Conservation (phyloP, 768 basidiomycete species). For the Collybiopsis confluens region DNA sequence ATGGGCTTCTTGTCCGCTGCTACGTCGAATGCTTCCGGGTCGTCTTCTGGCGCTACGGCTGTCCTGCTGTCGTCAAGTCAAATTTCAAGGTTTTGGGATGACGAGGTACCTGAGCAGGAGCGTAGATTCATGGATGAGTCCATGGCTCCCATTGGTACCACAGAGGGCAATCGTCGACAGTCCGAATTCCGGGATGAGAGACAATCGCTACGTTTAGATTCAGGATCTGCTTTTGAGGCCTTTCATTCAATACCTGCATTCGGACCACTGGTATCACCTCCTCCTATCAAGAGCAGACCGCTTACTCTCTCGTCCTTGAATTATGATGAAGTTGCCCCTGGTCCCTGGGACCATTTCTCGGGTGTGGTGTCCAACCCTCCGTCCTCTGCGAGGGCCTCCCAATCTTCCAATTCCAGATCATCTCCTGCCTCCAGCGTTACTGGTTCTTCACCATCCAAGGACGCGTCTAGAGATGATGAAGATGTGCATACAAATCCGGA, state of each 20-base stretch:
- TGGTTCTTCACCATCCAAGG: conserved; percentile 16
- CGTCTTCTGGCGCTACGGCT: conserved; percentile 10
- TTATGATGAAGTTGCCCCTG: conserved; percentile 26
- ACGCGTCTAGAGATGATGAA: not conserved
- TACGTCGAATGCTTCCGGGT: not conserved
- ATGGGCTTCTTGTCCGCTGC: conserved; percentile 37
- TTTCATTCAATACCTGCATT: conserved; percentile 53
- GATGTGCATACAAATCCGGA: conserved; percentile 8
- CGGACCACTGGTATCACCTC: not conserved
- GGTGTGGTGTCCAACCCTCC: conserved; percentile 9
- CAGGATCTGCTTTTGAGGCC: conserved; percentile 63
- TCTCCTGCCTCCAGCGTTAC: conserved; percentile 22
- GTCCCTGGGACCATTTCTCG: conserved; percentile 39
- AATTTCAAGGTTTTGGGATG: conserved; percentile 6
- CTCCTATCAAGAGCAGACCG: not conserved
- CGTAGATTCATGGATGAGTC: conserved; percentile 41
- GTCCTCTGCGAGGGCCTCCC: not conserved
- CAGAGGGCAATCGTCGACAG: conserved; percentile 47
- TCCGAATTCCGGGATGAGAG: conserved; percentile 46
- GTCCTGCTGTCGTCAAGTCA: conserved; percentile 4
- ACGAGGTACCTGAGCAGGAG: conserved; percentile 13
- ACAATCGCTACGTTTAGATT: conserved; percentile 31
- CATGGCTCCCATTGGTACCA: conserved; percentile 61
- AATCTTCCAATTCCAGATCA: not conserved
- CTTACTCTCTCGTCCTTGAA: conserved; percentile 10